phyloP scores from a whole-genome alignment of 768 basidiomycete genomes.

The Guyanaporus albipodus region DNA sequence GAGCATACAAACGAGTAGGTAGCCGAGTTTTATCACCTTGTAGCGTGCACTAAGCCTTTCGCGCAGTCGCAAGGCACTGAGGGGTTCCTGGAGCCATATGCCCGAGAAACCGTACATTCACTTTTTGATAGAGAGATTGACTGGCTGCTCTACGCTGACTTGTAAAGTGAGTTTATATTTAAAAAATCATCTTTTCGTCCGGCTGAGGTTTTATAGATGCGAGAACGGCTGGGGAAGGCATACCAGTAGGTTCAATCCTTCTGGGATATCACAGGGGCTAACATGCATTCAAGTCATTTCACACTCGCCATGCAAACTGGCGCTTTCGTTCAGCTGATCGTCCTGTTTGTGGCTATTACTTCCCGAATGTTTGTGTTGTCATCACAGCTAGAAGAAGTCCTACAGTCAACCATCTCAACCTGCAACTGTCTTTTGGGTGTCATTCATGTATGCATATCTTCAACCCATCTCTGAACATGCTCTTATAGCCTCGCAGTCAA shows the following conservation, averaged over 20 bases:
- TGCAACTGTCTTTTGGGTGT: slow-evolving; percentile 28
- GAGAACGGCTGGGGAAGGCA: slow-evolving; percentile 42
- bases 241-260: slow-evolving; percentile 43
- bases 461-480: not conserved
- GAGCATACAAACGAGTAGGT: slow-evolving; percentile 24
- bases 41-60: not conserved
- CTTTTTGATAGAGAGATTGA: slow-evolving; percentile 35
- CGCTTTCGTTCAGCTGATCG: slow-evolving; percentile 66
- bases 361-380: slow-evolving; percentile 52
- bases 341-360: slow-evolving; percentile 57
- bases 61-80: slow-evolving; percentile 47
- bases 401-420: slow-evolving; percentile 29
- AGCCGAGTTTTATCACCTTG: not conserved
- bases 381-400: slow-evolving; percentile 40
- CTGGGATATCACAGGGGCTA: not conserved
- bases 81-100: slow-evolving; percentile 60
- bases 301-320: slow-evolving; percentile 63
- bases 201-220: slow-evolving; percentile 36
- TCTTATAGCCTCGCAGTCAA: slow-evolving; percentile 18
- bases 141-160: slow-evolving; percentile 36
- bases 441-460: slow-evolving; percentile 30
- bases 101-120: slow-evolving; percentile 41
- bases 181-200: not conserved
- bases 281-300: slow-evolving; percentile 45
- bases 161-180: slow-evolving; percentile 43